phyloP scores from a whole-genome alignment of 2,329 filamentous ascomycete species.

The Boeremia lycopersici region DNA sequence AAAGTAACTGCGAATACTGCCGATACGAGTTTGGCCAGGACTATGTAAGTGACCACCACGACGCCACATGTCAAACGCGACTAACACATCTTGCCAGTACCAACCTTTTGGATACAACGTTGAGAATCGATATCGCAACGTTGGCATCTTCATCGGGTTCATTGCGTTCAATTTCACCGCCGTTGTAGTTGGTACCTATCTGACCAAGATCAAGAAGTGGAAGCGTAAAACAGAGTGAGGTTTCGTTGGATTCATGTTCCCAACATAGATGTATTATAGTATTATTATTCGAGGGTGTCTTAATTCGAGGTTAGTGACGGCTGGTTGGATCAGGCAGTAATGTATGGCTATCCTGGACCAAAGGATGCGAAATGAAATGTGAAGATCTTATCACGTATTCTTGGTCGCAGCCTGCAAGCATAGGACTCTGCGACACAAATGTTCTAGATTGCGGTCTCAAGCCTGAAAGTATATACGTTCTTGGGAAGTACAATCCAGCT shows the following conservation, averaged over 20 bases:
- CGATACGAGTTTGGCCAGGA: conserved; percentile 4
- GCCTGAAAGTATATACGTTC: too few species aligned
- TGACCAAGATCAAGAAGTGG: conserved; percentile 4
- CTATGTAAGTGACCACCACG: neutral
- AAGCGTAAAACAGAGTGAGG: conserved; percentile 7
- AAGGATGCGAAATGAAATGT: neutral
- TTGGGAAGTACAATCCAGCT: too few species aligned
- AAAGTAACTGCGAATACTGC: neutral
- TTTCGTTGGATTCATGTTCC: neutral
- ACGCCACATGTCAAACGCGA: neutral
- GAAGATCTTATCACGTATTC: too few species aligned
- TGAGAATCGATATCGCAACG: neutral
- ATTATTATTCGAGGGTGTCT: neutral
- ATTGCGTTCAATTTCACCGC: conserved; percentile 8
- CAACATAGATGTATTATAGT: neutral
- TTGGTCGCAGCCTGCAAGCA: too few species aligned
- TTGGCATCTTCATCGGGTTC: conserved; percentile 7
- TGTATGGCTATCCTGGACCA: neutral
- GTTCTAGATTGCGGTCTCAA: too few species aligned
- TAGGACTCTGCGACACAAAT: too few species aligned
- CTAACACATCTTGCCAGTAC: neutral
- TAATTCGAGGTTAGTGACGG: neutral
- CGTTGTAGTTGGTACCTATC: conserved; percentile 3
- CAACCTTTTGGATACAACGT: conserved; percentile 5
- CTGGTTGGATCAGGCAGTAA: neutral